A percentile compares a stretch with the other conserved stretches of the same genome.
Evolutionary conservation across 1,284 basidiomycete species (phyloP).

Genomic region (Retiboletus fuscus): DNA sequence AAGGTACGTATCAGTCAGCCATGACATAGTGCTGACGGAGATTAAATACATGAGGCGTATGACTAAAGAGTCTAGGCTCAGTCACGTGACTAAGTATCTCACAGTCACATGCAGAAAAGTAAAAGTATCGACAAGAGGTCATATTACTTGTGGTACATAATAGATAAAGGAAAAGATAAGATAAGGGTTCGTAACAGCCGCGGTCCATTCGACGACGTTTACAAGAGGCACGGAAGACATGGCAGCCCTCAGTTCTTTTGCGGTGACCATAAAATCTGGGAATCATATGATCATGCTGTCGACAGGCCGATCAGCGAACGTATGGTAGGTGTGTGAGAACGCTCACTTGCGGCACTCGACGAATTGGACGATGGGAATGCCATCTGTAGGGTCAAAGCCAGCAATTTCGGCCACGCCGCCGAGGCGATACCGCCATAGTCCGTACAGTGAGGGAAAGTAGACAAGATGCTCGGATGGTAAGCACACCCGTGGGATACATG

Average conservation of each 20-base stretch:
- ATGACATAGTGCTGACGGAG: too few relatives aligned
- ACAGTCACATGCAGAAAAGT: too few relatives aligned
- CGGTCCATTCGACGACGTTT: conserved; percentile 38
- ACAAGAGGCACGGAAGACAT: conserved; percentile 14
- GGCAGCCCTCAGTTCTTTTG: conserved; percentile 29
- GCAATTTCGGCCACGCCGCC: conserved; percentile 2
- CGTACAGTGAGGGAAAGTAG: not conserved
- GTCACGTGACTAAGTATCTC: too few relatives aligned
- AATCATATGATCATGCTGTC: conserved; percentile 31
- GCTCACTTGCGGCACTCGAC: conserved; percentile 14
- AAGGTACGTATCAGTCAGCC: too few relatives aligned
- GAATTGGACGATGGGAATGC: conserved; percentile 9
- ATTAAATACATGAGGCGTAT: too few relatives aligned
- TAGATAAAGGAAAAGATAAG: too few relatives aligned
- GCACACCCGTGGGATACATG: conserved; percentile 8
- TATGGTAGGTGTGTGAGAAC: not conserved
- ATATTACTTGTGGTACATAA: too few relatives aligned
- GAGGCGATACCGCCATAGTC: conserved; percentile 13
- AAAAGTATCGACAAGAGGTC: too few relatives aligned
- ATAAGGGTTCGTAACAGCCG: too few relatives aligned
- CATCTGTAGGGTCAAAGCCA: conserved; percentile 3
- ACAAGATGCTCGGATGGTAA: not conserved
- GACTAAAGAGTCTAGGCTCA: too few relatives aligned
- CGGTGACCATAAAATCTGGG: conserved; percentile 26
- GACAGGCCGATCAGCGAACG: not conserved